Base-by-base conservation (phyloP, 2,329 filamentous ascomycete species). In the Claviceps sp. region DNA sequence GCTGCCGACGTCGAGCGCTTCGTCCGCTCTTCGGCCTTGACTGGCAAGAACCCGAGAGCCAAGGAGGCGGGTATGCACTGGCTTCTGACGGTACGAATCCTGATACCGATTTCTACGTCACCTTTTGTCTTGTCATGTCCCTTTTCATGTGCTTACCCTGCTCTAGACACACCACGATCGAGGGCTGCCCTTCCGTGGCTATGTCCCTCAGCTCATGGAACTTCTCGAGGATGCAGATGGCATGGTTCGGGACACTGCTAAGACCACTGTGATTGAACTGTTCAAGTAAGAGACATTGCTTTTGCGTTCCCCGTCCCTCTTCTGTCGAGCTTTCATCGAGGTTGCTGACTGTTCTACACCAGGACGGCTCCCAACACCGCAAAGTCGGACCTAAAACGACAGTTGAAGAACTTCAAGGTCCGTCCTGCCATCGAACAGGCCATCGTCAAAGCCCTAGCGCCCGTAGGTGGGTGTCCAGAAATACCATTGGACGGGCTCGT, bases 201-300 rank as follows among this genome's bases (percentile, higher is more conserved):
- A 94, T 64, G 89, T 95, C 1, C 85, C 87, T 2, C 77, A 78
- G 11, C 75, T 96, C 42, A 91, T 96, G 71, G 84, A 88, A 51
- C 78, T 93, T 58, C 77, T 96, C 43, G 91, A 96, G 68, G 90
- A 96, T 66, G 86, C 89, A 9, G 91, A 95, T 65, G 85, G 86
- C 48, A 83, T 82, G 67, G 89, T 96, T 57, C 82, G 91, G 64
- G 89, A 95, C 61, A 78, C 80, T 39, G 88, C 90, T 55, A 95
- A 93, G 70, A 73, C 74, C 51, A 85, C 87, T 1, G 83, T 96
- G 47, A 86, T 96, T 54, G 86, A 93, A 56, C 77, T 97, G 36
- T 96, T 96, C 69, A 79, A 76, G 85, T 88, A 70, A 22, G 45
- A 44, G n/a, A 34, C n/a, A 26, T 23, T 50, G 9, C 9, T 16